Conservation (phyloP, 169 alveolate species). For the Cryptosporidium xiaoi region DNA sequence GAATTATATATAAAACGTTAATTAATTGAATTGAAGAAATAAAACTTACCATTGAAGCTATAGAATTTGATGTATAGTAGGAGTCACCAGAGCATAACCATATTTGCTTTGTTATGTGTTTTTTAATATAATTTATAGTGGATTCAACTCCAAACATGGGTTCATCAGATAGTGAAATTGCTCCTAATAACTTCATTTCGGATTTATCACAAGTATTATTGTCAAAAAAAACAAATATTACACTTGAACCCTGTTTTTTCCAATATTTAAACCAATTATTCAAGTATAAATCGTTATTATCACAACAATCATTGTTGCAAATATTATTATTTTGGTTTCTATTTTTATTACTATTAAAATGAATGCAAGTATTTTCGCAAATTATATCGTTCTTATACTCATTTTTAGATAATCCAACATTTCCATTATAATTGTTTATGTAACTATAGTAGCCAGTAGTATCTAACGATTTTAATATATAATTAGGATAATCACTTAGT, state of each 20-base stretch:
- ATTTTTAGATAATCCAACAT: constrained; percentile 14
- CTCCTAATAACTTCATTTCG: constrained; percentile 33
- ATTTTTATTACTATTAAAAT: not conserved
- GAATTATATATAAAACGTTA: not conserved
- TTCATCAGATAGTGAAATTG: constrained; percentile 53
- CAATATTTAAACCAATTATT: constrained; percentile 62
- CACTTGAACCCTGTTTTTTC: constrained; percentile 47
- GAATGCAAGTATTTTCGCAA: not conserved
- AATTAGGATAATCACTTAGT: not conserved
- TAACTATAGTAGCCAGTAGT: constrained; percentile 14
- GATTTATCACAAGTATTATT: not conserved
- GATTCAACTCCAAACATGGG: constrained; percentile 61
- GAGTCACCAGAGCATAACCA: constrained; percentile 74
- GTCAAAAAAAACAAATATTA: constrained; percentile 35
- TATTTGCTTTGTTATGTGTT: constrained; percentile 23
- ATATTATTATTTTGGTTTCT: not conserved
- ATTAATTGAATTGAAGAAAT: not conserved
- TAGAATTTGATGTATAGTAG: constrained; percentile 40
- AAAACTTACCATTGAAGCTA: constrained; percentile 71
- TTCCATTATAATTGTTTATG: not conserved
- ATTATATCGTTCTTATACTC: not conserved
- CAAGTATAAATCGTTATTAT: not conserved
- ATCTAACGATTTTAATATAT: constrained; percentile 7
- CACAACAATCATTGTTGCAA: constrained; percentile 1
- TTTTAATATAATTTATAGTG: constrained; percentile 32